Percentiles rank a stretch among this genome's conserved stretches.
Evolutionary conservation across 1,284 basidiomycete genomes (phyloP).

Genomic region (Sutorius eximius): DNA sequence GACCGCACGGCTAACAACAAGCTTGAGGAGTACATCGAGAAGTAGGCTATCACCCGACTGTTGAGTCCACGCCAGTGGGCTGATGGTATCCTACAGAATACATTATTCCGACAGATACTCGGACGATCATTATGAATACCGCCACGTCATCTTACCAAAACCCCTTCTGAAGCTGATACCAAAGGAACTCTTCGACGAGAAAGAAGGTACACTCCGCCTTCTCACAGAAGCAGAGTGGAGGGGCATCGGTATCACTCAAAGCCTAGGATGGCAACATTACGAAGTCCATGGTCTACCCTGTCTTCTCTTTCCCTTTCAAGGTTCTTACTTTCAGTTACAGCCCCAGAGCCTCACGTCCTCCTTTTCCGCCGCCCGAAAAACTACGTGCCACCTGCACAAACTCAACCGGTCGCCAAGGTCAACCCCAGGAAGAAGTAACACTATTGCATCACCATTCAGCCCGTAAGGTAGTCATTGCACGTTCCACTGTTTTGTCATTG

Average conservation of each 20-base stretch:
- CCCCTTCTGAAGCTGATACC: slow-evolving; percentile 85
- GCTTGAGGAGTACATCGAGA: slow-evolving; percentile 68
- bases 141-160: slow-evolving; percentile 90
- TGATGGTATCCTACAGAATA: slow-evolving; percentile 50
- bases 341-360: slow-evolving; percentile 84
- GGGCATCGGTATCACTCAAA: slow-evolving; percentile 94
- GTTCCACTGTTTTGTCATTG: slow-evolving; percentile 20
- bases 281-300: slow-evolving; percentile 84
- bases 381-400: slow-evolving; percentile 51
- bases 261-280: slow-evolving; percentile 96
- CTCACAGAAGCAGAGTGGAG: slow-evolving; percentile 90
- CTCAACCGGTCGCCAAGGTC: slow-evolving; percentile 30
- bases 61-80: slow-evolving; percentile 4
- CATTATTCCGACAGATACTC: slow-evolving; percentile 84
- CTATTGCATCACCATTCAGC: slow-evolving; percentile 1
- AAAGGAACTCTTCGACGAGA: slow-evolving; percentile 76
- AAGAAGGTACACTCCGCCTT: slow-evolving; percentile 82
- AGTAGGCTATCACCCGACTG: slow-evolving; percentile 40
- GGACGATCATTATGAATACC: slow-evolving; percentile 84
- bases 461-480: slow-evolving; percentile 26
- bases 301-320: neutral
- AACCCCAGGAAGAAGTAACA: slow-evolving; percentile 42
- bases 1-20: slow-evolving; percentile 42
- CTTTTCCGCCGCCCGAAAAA: slow-evolving; percentile 75
- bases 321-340: slow-evolving; percentile 41